Conservation (phyloP, 257 asterid genomes). For the Solanum arcanum region DNA sequence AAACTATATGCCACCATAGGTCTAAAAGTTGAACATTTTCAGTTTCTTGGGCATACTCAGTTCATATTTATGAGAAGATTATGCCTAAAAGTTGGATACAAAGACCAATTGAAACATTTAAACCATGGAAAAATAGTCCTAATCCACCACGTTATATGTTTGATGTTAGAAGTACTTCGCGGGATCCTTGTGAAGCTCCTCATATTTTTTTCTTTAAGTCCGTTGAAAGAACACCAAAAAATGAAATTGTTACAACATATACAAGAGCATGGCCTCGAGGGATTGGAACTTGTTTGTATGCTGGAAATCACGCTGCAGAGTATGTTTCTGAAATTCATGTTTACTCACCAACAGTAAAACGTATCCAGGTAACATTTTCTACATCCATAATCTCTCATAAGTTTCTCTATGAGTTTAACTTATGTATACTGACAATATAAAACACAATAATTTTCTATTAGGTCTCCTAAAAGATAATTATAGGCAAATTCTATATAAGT, state of each 20-base stretch:
- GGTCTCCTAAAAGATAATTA: neutral
- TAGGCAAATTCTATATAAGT: neutral
- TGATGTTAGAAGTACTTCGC: slow-evolving; percentile 18
- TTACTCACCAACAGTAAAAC: neutral
- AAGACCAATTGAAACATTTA: slow-evolving; percentile 37
- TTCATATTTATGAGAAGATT: slow-evolving; percentile 30
- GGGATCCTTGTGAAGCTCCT: slow-evolving; percentile 36
- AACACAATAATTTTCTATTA: no score
- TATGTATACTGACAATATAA: no score
- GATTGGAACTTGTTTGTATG: slow-evolving; percentile 4
- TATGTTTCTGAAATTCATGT: slow-evolving; percentile 4
- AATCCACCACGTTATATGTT: slow-evolving; percentile 21
- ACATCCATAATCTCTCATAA: neutral
- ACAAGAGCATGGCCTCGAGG: slow-evolving; percentile 16
- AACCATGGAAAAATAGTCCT: slow-evolving; percentile 10
- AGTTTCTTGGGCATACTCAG: slow-evolving; percentile 55
- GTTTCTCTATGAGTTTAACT: no score
- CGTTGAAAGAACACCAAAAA: neutral
- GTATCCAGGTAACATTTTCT: neutral
- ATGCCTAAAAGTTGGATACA: slow-evolving; percentile 37
- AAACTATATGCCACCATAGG: slow-evolving; percentile 39
- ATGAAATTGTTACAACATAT: slow-evolving; percentile 13
- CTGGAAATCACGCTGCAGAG: slow-evolving; percentile 5
- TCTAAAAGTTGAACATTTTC: slow-evolving; percentile 46
- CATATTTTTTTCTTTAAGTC: slow-evolving; percentile 32